These are phyloP conservation scores for Colletotrichum noveboracense DNA, from an alignment of 2,329 filamentous ascomycete genomes.

Conservation along the genomic window DNA sequence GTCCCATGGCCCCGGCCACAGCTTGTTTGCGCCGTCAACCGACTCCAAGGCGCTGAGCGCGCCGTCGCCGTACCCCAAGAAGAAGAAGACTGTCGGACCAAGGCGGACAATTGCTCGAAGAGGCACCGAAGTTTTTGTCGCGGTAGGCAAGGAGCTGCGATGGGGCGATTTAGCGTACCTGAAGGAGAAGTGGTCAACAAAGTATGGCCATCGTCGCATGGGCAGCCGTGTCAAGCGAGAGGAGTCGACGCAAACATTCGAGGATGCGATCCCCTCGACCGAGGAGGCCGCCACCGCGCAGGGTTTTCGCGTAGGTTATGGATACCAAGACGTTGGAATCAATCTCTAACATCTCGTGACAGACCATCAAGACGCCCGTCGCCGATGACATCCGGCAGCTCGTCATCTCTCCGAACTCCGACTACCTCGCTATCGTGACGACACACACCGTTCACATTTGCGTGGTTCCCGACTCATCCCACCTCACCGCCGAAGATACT, in stretches of 20 bases:
- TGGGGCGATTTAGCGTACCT: slow-evolving; percentile 86
- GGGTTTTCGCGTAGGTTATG: slow-evolving; percentile 53
- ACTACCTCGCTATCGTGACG: slow-evolving; percentile 85
- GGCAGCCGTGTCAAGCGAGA: slow-evolving; percentile 53
- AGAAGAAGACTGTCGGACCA: slow-evolving; percentile 52
- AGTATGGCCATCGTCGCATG: slow-evolving; percentile 33
- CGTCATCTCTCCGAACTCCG: slow-evolving; percentile 79
- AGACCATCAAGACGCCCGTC: slow-evolving; percentile 80
- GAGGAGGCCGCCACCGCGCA: slow-evolving; percentile 35
- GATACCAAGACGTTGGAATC: neutral
- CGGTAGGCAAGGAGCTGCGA: slow-evolving; percentile 86
- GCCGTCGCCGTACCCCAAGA: slow-evolving; percentile 47
- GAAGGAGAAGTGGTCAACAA: slow-evolving; percentile 62
- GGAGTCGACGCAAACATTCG: slow-evolving; percentile 42
- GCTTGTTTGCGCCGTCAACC: slow-evolving; percentile 69
- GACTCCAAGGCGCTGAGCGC: slow-evolving; percentile 32
- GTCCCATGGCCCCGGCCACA: slow-evolving; percentile 76
- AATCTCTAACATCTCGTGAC: neutral
- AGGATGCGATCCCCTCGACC: slow-evolving; percentile 31
- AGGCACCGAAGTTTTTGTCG: slow-evolving; percentile 88
- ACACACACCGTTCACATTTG: slow-evolving; percentile 88
- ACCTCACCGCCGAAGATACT: slow-evolving; percentile 72
- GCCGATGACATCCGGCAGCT: slow-evolving; percentile 86
- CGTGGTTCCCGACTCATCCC: slow-evolving; percentile 80
- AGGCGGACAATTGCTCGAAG: slow-evolving; percentile 76